phyloP scores from a whole-genome alignment of 768 basidiomycete species.

The Hemileccinum impolitum region DNA sequence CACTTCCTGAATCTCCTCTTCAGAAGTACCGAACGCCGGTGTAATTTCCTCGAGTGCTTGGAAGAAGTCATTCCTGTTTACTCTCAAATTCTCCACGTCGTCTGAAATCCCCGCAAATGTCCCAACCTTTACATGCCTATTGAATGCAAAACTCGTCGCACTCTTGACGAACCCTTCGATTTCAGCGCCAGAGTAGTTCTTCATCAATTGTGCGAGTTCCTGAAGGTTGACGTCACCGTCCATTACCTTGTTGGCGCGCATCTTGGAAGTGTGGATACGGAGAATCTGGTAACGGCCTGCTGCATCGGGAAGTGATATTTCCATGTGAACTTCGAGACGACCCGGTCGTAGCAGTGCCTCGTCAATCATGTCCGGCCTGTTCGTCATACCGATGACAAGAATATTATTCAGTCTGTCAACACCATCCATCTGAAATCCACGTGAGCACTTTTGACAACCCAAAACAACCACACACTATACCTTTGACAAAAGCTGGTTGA shows the following conservation, averaged over 20 bases:
- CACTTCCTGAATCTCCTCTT: conserved; percentile 90
- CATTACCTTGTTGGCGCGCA: conserved; percentile 91
- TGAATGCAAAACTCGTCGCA: conserved; percentile 97
- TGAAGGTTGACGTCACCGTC: conserved; percentile 76
- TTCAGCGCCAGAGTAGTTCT: conserved; percentile 98
- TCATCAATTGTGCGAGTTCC: conserved; percentile 81
- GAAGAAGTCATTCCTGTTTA: conserved; percentile 83
- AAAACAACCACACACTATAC: conserved; percentile 33
- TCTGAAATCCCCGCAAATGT: conserved; percentile 96
- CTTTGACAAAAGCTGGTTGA: conserved; percentile 98
- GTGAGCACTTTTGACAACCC: conserved; percentile 9
- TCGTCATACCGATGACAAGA: conserved; percentile 99
- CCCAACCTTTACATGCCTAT: conserved; percentile 95
- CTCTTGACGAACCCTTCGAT: conserved; percentile 96
- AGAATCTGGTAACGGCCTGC: conserved; percentile 90
- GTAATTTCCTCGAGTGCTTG: conserved; percentile 91
- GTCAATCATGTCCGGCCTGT: conserved; percentile 97
- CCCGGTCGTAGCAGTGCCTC: conserved; percentile 96
- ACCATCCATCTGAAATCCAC: conserved; percentile 82
- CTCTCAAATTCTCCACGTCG: conserved; percentile 90
- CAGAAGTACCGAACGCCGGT: conserved; percentile 95
- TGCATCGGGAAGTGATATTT: conserved; percentile 96
- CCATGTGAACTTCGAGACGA: conserved; percentile 99
- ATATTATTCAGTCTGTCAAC: conserved; percentile 99
- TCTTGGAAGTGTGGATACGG: conserved; percentile 91